A percentile compares a stretch with the other conserved stretches of the same genome.
Evolutionary conservation across 1,139 yeast species (phyloP).

Genomic region (Tardiomyces blankii): DNA sequence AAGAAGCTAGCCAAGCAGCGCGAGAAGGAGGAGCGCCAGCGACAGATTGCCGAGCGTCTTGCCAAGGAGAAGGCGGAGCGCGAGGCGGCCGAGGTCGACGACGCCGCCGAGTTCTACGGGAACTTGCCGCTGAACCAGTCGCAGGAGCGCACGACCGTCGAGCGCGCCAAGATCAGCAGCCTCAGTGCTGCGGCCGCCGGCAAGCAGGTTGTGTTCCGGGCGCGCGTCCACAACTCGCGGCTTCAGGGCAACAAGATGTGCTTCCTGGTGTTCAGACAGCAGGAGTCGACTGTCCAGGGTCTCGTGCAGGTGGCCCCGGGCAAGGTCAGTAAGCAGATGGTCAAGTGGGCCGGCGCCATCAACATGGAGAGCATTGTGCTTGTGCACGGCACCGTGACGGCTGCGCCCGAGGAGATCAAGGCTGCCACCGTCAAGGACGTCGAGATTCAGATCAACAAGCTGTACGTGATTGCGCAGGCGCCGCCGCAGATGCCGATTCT

Average conservation of each 20-base stretch:
- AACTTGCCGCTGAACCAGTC: slow-evolving; percentile 82
- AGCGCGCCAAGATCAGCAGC: slow-evolving; percentile 46
- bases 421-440: slow-evolving; percentile 87
- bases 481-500: slow-evolving; percentile 89
- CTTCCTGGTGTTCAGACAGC: slow-evolving; percentile 87
- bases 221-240: slow-evolving; percentile 87
- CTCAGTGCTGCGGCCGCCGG: slow-evolving; percentile 59
- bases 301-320: slow-evolving; percentile 58
- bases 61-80: slow-evolving; percentile 82
- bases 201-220: slow-evolving; percentile 73
- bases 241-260: slow-evolving; percentile 94
- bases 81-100: slow-evolving; percentile 70
- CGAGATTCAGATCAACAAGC: slow-evolving; percentile 67
- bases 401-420: slow-evolving; percentile 78
- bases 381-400: slow-evolving; percentile 74
- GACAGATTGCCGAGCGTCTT: slow-evolving; percentile 81
- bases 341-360: slow-evolving; percentile 85
- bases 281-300: slow-evolving; percentile 70
- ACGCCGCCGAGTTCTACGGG: slow-evolving; percentile 83
- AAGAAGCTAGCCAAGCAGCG: slow-evolving; percentile 90
- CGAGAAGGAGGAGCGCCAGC: slow-evolving; percentile 88
- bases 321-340: slow-evolving; percentile 84
- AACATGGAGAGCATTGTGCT: slow-evolving; percentile 85
- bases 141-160: slow-evolving; percentile 44
- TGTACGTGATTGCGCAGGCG: slow-evolving; percentile 72